These are phyloP conservation scores for Metarhizium guizhouense DNA, from an alignment of 2,329 filamentous ascomycete species.

Conservation along the genomic window DNA sequence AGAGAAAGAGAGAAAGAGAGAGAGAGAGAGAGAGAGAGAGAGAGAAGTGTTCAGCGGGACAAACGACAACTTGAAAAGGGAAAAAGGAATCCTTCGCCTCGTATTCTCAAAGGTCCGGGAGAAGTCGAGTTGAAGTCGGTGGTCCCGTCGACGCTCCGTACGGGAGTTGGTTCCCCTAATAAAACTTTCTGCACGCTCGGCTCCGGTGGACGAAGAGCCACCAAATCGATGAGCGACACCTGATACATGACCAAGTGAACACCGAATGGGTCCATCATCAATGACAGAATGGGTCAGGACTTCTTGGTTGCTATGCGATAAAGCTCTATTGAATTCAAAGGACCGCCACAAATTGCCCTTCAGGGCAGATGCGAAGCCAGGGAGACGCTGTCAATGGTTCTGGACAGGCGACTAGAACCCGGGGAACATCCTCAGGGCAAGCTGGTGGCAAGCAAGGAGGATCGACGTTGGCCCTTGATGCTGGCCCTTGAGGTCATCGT, in stretches of 20 bases:
- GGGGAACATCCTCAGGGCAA: constrained; percentile 1
- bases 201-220: neutral
- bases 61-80: no score
- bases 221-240: neutral
- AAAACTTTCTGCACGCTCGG: neutral
- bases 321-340: neutral
- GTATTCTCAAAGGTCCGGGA: neutral
- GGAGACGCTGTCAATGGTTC: neutral
- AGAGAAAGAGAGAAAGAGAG: neutral
- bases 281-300: neutral
- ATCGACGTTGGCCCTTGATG: neutral
- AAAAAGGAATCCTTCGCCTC: neutral
- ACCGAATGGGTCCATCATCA: neutral
- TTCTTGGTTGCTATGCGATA: constrained; percentile 4
- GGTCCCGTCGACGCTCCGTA: neutral
- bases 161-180: neutral
- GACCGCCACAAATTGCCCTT: neutral
- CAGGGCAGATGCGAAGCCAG: constrained; percentile 1
- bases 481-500: neutral
- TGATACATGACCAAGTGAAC: neutral
- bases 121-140: neutral
- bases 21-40: neutral
- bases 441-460: neutral
- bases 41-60: no score
- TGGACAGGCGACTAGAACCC: neutral